Percentiles rank a stretch among this genome's conserved stretches.
Evolutionary conservation across 768 basidiomycete genomes (phyloP).

Genomic region (Kwoniella sp.): DNA sequence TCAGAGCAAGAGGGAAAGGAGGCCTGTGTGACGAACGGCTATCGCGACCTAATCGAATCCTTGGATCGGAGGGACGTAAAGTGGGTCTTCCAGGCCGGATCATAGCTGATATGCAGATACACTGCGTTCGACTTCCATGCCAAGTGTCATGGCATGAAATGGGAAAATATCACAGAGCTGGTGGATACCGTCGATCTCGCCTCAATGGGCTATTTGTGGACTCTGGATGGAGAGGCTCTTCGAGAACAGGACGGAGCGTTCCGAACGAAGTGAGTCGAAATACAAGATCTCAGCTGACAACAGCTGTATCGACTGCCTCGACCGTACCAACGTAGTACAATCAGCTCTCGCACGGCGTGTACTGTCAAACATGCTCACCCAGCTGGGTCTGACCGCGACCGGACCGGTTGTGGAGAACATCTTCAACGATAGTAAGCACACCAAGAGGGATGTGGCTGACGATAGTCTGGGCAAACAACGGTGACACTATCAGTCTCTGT

Average conservation of each 20-base stretch:
- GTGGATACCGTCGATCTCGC: constrained; percentile 72
- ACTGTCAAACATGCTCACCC: constrained; percentile 54
- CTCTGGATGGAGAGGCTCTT: constrained; percentile 64
- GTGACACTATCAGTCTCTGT: constrained; percentile 84
- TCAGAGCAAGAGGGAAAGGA: constrained; percentile 90
- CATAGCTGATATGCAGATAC: constrained; percentile 25
- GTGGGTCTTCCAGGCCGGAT: constrained; percentile 22
- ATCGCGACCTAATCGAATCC: constrained; percentile 63
- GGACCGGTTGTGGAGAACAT: constrained; percentile 52
- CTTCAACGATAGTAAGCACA: constrained; percentile 57
- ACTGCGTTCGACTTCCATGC: constrained; percentile 79
- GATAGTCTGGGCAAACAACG: constrained; percentile 95
- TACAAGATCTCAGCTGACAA: constrained; percentile 2
- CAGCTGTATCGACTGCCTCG: constrained; percentile 94
- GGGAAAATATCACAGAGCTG: constrained; percentile 83
- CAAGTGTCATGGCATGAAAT: constrained; percentile 93
- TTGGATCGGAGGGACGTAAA: constrained; percentile 47
- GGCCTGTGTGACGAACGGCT: constrained; percentile 70
- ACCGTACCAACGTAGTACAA: constrained; percentile 91
- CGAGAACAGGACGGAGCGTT: constrained; percentile 81
- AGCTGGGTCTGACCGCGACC: constrained; percentile 52
- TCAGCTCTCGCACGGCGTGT: constrained; percentile 87
- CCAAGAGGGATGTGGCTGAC: constrained; percentile 49
- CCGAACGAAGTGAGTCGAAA: constrained; percentile 52
- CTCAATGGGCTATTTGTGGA: constrained; percentile 84